phyloP scores from a whole-genome alignment of 345 rosid genomes.

The Abelmoschus esculentus region DNA sequence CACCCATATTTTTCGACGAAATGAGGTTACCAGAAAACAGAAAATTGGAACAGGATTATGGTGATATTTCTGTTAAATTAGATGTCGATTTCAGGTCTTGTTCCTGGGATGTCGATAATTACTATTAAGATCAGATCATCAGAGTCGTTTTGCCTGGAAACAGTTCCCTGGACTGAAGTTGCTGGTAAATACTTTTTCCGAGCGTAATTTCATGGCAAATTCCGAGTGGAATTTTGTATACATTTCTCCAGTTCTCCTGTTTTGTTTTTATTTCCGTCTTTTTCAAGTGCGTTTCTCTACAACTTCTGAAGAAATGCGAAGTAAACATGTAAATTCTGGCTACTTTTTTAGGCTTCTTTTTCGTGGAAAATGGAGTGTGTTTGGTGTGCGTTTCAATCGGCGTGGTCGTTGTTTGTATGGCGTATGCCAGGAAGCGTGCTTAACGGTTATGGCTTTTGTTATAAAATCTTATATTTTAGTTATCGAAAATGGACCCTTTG shows the following conservation, averaged over 20 bases:
- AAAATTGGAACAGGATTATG: slow-evolving; percentile 15
- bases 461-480: background rate
- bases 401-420: background rate
- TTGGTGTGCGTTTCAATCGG: background rate
- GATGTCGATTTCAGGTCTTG: slow-evolving; percentile 53
- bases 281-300: background rate
- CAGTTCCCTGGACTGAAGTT: background rate
- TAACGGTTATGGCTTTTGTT: background rate
- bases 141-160: background rate
- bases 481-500: background rate
- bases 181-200: background rate
- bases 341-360: background rate
- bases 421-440: background rate
- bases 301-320: slow-evolving; percentile 21
- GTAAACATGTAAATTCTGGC: too few relatives aligned
- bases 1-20: slow-evolving; percentile 44
- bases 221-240: slow-evolving; percentile 40
- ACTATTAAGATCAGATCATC: slow-evolving; percentile 24
- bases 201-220: slow-evolving; percentile 17
- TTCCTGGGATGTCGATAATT: slow-evolving; percentile 59
- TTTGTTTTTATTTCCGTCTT: background rate
- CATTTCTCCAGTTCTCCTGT: background rate
- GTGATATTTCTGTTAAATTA: slow-evolving; percentile 20
- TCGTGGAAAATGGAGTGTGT: background rate
- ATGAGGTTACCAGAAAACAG: slow-evolving; percentile 17